These are phyloP conservation scores for Gomphus bonarii DNA, from an alignment of 1,284 basidiomycete genomes.

Conservation along the genomic window DNA sequence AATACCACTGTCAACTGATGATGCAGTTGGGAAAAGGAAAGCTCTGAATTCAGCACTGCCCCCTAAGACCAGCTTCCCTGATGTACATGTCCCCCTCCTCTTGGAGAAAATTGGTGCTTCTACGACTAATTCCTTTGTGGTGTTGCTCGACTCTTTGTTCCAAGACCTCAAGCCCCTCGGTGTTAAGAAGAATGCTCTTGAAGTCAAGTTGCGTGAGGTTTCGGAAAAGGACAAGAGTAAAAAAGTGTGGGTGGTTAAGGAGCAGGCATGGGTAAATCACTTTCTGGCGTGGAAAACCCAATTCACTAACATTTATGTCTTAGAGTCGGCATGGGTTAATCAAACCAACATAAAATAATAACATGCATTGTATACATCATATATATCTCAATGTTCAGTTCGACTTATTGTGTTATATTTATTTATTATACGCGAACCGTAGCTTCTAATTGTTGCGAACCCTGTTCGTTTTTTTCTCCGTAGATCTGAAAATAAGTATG, in stretches of 20 bases:
- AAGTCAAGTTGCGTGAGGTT: conserved; percentile 67
- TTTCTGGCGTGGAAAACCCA: neutral
- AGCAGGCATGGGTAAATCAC: conserved; percentile 24
- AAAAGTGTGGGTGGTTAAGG: conserved; percentile 61
- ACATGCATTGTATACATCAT: neutral
- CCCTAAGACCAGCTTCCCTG: conserved; percentile 59
- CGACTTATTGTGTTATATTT: neutral
- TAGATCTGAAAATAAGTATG: conserved; percentile 9
- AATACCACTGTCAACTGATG: conserved; percentile 8
- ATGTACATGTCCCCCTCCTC: conserved; percentile 46
- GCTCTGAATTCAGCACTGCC: conserved; percentile 21
- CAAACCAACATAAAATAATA: conserved; percentile 4
- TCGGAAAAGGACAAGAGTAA: conserved; percentile 59
- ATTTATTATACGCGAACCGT: neutral
- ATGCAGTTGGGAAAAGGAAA: conserved; percentile 25
- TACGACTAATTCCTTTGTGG: conserved; percentile 47
- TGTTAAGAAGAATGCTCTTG: conserved; percentile 73
- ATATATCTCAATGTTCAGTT: neutral
- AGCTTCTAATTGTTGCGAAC: neutral
- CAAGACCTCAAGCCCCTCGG: conserved; percentile 54
- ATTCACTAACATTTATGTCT: neutral
- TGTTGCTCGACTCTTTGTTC: conserved; percentile 62
- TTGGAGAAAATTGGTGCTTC: conserved; percentile 46
- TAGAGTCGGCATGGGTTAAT: conserved; percentile 5
- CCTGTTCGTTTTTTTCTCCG: neutral